These are phyloP conservation scores for Phytophthora citrophthora DNA, from an alignment of 352 stramenopile genomes.

Conservation along the genomic window DNA sequence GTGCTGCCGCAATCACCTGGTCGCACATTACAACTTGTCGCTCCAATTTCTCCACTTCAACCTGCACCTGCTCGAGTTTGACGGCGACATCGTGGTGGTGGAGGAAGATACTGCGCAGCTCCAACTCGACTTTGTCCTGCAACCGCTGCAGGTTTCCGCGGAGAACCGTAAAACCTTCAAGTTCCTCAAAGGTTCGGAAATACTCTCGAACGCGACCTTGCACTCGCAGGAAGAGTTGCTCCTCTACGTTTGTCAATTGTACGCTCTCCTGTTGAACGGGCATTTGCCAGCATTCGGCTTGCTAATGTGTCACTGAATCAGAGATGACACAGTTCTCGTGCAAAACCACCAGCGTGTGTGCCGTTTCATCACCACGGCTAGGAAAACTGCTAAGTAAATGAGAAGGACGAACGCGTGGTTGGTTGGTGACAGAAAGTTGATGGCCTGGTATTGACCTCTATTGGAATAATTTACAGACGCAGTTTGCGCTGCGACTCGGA, in stretches of 20 bases:
- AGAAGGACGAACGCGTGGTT: not conserved
- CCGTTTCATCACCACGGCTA: constrained; percentile 8
- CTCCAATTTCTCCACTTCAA: constrained; percentile 12
- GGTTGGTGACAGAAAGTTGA: constrained; percentile 21
- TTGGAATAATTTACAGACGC: constrained; percentile 52
- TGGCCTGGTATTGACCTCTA: constrained; percentile 40
- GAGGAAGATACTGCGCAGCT: constrained; percentile 43
- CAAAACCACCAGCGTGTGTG: not conserved
- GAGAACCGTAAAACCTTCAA: constrained; percentile 48
- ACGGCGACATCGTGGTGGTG: constrained; percentile 37
- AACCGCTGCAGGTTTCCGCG: constrained; percentile 40
- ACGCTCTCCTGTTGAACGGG: constrained; percentile 2
- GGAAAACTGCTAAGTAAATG: constrained; percentile 1
- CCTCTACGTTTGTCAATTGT: constrained; percentile 40
- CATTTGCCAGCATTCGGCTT: constrained; percentile 2
- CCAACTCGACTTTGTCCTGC: constrained; percentile 40
- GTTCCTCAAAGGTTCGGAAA: constrained; percentile 48
- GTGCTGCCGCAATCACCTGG: constrained; percentile 36
- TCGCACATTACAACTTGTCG: constrained; percentile 32
- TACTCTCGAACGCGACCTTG: constrained; percentile 35
- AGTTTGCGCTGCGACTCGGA: constrained; percentile 16
- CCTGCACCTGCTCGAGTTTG: constrained; percentile 30
- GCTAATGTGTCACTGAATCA: constrained; percentile 9
- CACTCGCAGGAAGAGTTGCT: constrained; percentile 41
- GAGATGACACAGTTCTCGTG: not conserved